Conservation (phyloP, 345 rosid genomes). For the Rhizophora apiculata region DNA sequence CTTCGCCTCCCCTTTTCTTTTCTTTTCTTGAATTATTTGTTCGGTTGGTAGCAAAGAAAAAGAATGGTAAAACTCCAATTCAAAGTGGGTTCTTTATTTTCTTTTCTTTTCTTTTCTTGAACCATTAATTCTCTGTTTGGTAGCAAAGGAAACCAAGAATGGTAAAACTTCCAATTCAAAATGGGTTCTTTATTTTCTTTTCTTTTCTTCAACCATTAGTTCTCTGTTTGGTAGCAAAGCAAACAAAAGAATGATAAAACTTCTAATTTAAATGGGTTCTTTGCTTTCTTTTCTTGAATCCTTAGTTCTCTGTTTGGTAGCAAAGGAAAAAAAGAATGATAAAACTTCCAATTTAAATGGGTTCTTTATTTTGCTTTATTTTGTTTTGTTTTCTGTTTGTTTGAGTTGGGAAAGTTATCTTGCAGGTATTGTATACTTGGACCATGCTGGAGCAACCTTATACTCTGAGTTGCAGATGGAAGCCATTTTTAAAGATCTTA, state of each 20-base stretch:
- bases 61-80: neutral
- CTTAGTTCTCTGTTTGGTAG: no score
- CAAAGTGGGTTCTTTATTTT: neutral
- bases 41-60: neutral
- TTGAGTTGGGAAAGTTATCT: neutral
- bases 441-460: conserved; percentile 95
- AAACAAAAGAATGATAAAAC: no score
- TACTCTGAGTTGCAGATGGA: conserved; percentile 96
- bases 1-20: neutral
- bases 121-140: no score
- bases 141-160: neutral
- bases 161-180: neutral
- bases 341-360: no score
- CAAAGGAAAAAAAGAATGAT: no score
- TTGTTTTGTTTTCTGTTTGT: neutral
- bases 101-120: neutral
- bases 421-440: conserved; percentile 79
- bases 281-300: no score
- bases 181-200: neutral
- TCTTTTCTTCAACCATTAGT: no score
- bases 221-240: no score
- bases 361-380: neutral
- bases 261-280: no score
- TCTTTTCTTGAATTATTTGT: neutral
- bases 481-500: conserved; percentile 59